Evolutionary conservation across 768 basidiomycete species (phyloP).

Genomic region (Boletus rubroflammeus): DNA sequence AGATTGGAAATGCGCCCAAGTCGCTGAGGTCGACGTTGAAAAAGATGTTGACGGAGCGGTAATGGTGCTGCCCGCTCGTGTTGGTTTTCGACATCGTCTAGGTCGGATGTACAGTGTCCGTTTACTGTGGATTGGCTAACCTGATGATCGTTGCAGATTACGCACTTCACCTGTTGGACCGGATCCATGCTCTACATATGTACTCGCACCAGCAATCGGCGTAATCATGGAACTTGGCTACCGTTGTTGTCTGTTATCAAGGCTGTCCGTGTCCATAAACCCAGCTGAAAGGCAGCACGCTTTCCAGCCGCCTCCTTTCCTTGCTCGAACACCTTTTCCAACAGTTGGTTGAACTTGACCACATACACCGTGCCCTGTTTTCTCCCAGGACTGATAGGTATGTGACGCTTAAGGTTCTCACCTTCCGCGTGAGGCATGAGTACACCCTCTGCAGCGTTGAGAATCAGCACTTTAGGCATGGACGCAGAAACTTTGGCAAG

Average conservation of each 20-base stretch:
- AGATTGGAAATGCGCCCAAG: conserved; percentile 38
- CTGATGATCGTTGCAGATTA: not conserved
- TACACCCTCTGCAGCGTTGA: conserved; percentile 68
- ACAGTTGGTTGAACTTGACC: conserved; percentile 55
- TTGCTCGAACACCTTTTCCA: conserved; percentile 57
- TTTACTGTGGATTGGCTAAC: not conserved
- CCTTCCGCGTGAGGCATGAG: conserved; percentile 54
- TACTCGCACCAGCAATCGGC: not conserved
- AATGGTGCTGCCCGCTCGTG: not conserved
- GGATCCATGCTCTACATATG: not conserved
- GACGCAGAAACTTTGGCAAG: conserved; percentile 46
- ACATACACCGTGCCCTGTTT: conserved; percentile 62
- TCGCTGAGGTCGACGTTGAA: conserved; percentile 39
- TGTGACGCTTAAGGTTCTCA: conserved; percentile 46
- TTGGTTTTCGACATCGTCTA: not conserved
- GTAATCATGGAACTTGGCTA: not conserved
- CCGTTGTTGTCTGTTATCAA: not conserved
- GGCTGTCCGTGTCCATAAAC: not conserved
- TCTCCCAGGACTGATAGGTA: conserved; percentile 60
- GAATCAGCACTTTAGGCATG: conserved; percentile 61
- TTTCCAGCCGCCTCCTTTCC: conserved; percentile 30
- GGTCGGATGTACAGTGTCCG: not conserved
- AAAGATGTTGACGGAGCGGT: conserved; percentile 37
- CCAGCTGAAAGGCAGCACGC: not conserved
- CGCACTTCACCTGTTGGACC: not conserved